Percentiles rank a stretch among this genome's conserved stretches.
Evolutionary conservation across 1,284 basidiomycete genomes (phyloP).

Genomic region (Macrocybe sp.): DNA sequence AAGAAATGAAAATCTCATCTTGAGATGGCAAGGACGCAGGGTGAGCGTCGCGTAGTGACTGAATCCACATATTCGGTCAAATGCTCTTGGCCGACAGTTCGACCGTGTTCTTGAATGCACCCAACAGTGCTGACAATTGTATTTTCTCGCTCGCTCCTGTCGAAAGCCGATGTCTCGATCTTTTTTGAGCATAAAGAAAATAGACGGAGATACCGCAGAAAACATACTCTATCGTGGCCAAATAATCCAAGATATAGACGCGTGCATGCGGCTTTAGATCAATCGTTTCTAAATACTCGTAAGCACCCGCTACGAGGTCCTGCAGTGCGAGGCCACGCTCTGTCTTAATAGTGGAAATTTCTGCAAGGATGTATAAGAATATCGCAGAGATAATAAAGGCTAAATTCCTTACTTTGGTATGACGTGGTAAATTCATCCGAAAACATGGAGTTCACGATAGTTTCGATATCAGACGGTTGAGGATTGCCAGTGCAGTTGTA

Average conservation of each 20-base stretch:
- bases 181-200: slow-evolving; percentile 1
- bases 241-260: slow-evolving; percentile 87
- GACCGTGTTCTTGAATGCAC: slow-evolving; percentile 91
- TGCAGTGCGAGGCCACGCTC: slow-evolving; percentile 94
- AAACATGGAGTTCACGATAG: slow-evolving; percentile 94
- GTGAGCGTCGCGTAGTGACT: not conserved
- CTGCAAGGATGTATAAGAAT: slow-evolving; percentile 35
- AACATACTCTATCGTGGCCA: slow-evolving; percentile 86
- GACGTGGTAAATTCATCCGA: slow-evolving; percentile 94
- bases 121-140: slow-evolving; percentile 88
- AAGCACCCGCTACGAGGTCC: slow-evolving; percentile 92
- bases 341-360: slow-evolving; percentile 83
- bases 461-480: slow-evolving; percentile 90
- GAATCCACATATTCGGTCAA: slow-evolving; percentile 4
- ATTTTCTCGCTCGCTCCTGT: slow-evolving; percentile 94
- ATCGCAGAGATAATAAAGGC: not conserved
- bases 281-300: slow-evolving; percentile 85
- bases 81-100: slow-evolving; percentile 48
- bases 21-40: too few species aligned
- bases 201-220: not conserved
- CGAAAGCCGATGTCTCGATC: slow-evolving; percentile 79
- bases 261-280: slow-evolving; percentile 85
- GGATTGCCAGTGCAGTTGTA: slow-evolving; percentile 98
- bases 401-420: slow-evolving; percentile 65
- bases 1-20: too few species aligned